Conservation (phyloP, 2,329 filamentous ascomycete species). For the Fusarium keratoplasticum region DNA sequence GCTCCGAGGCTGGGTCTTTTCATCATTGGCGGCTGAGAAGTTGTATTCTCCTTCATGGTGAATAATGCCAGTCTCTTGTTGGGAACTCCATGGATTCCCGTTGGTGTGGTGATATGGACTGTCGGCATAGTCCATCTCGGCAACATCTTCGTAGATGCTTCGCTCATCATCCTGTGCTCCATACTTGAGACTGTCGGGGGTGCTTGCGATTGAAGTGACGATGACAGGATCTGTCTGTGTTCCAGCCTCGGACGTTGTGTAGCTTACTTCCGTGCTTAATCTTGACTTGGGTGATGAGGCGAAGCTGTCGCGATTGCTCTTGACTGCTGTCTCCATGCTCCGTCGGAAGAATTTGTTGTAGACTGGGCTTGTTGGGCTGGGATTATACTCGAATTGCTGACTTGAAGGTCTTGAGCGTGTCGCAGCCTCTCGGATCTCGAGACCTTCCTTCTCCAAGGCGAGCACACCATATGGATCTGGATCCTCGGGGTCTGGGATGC, state of each 20-base stretch:
- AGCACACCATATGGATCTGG: slow-evolving; percentile 53
- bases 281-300: slow-evolving; percentile 26
- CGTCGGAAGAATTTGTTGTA: slow-evolving; percentile 52
- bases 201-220: slow-evolving; percentile 10
- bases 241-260: slow-evolving; percentile 41
- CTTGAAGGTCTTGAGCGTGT: slow-evolving; percentile 50
- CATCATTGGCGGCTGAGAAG: neutral
- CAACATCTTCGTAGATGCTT: slow-evolving; percentile 30
- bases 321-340: slow-evolving; percentile 40
- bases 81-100: slow-evolving; percentile 7
- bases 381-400: slow-evolving; percentile 51
- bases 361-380: slow-evolving; percentile 50
- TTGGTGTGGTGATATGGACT: neutral
- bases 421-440: slow-evolving; percentile 52
- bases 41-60: neutral
- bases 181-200: neutral
- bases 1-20: neutral
- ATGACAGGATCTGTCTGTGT: slow-evolving; percentile 44
- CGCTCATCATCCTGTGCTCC: neutral
- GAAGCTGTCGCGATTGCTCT: slow-evolving; percentile 37
- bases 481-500: slow-evolving; percentile 52
- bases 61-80: neutral
- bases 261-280: slow-evolving; percentile 7
- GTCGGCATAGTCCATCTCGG: neutral
- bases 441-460: slow-evolving; percentile 51